A percentile compares a stretch with the other conserved stretches of the same genome.
phyloP scores from a whole-genome alignment of 176 grass and related monocot species.

The Saccharum officinarum region DNA sequence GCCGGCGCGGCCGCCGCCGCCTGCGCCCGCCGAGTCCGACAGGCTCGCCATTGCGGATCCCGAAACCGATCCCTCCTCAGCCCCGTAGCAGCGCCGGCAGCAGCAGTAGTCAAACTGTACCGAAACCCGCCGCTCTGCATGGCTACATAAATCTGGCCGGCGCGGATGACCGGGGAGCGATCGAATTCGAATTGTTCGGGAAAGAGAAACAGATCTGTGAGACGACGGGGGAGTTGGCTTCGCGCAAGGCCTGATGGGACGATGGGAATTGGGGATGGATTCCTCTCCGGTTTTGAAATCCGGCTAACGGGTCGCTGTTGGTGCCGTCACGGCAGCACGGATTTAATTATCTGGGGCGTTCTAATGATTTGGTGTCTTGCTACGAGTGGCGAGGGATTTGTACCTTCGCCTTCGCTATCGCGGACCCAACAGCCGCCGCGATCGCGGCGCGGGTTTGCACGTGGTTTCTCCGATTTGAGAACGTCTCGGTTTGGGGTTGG shows the following conservation, averaged over 20 bases:
- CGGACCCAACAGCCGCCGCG: background rate
- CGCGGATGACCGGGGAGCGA: background rate
- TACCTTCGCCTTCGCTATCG: background rate
- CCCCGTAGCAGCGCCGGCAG: background rate
- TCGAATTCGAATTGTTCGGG: background rate
- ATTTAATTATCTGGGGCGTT: background rate
- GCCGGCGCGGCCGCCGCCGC: conserved; percentile 30
- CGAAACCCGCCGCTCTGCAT: conserved; percentile 44
- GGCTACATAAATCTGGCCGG: conserved; percentile 36
- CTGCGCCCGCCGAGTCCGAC: conserved; percentile 50
- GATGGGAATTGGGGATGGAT: conserved; percentile 23
- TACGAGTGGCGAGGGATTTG: background rate
- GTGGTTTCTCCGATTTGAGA: background rate
- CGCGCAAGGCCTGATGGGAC: background rate
- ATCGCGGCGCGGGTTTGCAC: background rate
- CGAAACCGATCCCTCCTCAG: background rate
- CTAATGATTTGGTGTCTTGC: conserved; percentile 32
- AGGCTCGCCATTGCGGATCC: conserved; percentile 47
- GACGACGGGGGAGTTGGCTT: background rate
- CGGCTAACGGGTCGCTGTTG: conserved; percentile 47
- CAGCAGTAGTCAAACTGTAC: conserved; percentile 30
- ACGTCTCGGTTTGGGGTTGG: background rate
- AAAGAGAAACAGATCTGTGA: conserved; percentile 28
- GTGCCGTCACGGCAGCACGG: conserved; percentile 23
- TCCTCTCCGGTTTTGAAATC: conserved; percentile 42